Evolutionary conservation across 148 eudicot species (phyloP).

Genomic region (Camellia granthamiana): DNA sequence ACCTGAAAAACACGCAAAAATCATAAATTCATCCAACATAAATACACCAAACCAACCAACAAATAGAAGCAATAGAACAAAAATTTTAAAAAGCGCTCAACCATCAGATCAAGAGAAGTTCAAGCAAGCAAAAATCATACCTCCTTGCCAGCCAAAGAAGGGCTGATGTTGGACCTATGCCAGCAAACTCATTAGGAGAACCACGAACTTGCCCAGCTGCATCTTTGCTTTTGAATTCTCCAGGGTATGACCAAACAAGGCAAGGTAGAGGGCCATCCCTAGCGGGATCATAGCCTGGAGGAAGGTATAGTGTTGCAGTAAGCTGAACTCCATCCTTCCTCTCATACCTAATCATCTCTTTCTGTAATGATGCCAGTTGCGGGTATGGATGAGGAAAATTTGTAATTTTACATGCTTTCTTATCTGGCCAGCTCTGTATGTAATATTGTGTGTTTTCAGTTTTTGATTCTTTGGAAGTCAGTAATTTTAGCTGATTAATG

Average conservation of each 20-base stretch:
- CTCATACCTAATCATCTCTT: slow-evolving; percentile 92
- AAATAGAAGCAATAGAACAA: slow-evolving; percentile 2
- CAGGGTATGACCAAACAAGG: slow-evolving; percentile 95
- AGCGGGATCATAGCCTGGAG: slow-evolving; percentile 81
- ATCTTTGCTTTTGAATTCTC: slow-evolving; percentile 93
- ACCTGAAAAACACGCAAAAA: slow-evolving; percentile 45
- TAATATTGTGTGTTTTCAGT: slow-evolving; percentile 93
- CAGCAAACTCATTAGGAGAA: slow-evolving; percentile 94
- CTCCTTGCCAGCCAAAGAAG: slow-evolving; percentile 93
- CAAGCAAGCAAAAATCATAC: slow-evolving; percentile 28
- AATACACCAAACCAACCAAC: slow-evolving; percentile 3
- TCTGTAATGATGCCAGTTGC: slow-evolving; percentile 76
- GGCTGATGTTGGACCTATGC: slow-evolving; percentile 89
- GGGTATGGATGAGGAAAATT: slow-evolving; percentile 96
- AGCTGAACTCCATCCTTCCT: slow-evolving; percentile 96
- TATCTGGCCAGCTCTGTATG: slow-evolving; percentile 76
- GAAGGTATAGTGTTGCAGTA: slow-evolving; percentile 91
- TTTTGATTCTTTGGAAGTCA: slow-evolving; percentile 93
- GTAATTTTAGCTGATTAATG: slow-evolving; percentile 59
- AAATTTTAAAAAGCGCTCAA: background rate
- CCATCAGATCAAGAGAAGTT: background rate
- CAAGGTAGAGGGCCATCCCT: slow-evolving; percentile 93
- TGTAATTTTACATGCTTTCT: slow-evolving; percentile 65
- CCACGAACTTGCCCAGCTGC: slow-evolving; percentile 98
- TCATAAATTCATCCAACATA: slow-evolving; percentile 18